Base-by-base conservation (phyloP, 2,329 filamentous ascomycete species). In the Eurotiales sp. region DNA sequence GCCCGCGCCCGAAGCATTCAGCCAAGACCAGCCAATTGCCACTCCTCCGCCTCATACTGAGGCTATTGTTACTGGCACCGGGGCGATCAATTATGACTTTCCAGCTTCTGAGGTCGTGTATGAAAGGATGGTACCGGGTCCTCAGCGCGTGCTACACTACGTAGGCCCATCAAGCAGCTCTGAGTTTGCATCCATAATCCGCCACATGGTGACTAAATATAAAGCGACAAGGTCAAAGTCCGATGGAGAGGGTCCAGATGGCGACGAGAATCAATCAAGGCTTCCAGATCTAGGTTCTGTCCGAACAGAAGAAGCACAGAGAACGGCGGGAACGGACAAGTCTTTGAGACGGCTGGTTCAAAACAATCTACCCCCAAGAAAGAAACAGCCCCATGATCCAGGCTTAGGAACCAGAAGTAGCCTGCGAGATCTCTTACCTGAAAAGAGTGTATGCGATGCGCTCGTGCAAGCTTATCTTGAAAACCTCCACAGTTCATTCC, bases 401-500 rank as follows among this genome's bases (percentile, higher is more conserved):
- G 29, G 25, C 14, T 17, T 10, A 15, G 39, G 29, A 5, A 19
- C 43, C 21, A 37, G n/a, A 8, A 34, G 17, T 23, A 22, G 17
- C 17, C 15, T 52, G 21, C 37, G 34, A 32, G 29, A 47, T 30
- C 30, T 52, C 10, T 39, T 53, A 8, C 51, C 51, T 7, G 12
- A 45, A 6, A 43, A 17, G 40, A 46, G 15, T 17, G 17, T 45
- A 1, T 52, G 69, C 1, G 66, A 72, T 11, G 43, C 53, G 1
- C 55, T 72, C n/a, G 57, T 71, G 2, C 58, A 63, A 10, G 64
- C 65, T 0, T 72, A 68, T 47, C 71, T 72, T 23, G 64, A 66
- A 34, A 59, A 63, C 3, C 63, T 69, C 1, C 69, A 72, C 45
- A 58, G 65, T 6, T 64, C 70, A 50, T 70, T 69, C 45, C 66